Base-by-base conservation (phyloP, 805 yeast species). In the Komagataella kurtzmanii region DNA sequence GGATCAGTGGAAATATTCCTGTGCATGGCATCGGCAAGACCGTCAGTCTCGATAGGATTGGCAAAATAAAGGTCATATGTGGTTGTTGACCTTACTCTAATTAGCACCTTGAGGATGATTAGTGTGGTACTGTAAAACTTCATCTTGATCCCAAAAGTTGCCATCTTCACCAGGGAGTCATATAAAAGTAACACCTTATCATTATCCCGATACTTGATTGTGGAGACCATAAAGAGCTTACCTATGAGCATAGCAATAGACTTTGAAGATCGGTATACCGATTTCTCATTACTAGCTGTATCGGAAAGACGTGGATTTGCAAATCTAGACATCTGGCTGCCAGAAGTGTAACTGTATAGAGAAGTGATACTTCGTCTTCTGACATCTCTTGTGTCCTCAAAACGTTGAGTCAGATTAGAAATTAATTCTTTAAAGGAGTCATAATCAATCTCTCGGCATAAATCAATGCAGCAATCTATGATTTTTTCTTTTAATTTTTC, bases 1-100 rank as follows among this genome's bases (percentile, higher is more conserved):
- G 40, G 40, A 30, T 30, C 5, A 8, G 40, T 30, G 6, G 40
- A 63, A 24, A 63, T 58, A 53, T 78, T 77, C 59, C 88, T 69
- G 3, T 75, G 73, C 51, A 84, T 71, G 0, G 80, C 74, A 2
- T 81, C 75, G 7, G 88, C 77, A 17, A 85, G 63, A 0, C 87
- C 88, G 46, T 78, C 83, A 70, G 83, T 77, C 59, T 85, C 87
- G 1, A 64, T 61, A 3, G 85, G 83, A 6, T 71, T 66, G 2
- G 78, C 64, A 46, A 84, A 65, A 58, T 71, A 77, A 1, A 84
- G 63, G 43, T 62, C 64, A 5, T 70, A 68, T 3, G 71, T 72
- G 12, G 67, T 59, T 1, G 80, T 73, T 0, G 69, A 69, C 50
- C 91, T 69, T 1, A 83, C 66, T 54, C 88, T 68, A 17, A 77